Evolutionary conservation across 1,284 basidiomycete species (phyloP).

Genomic region (Porodaedalea pini): DNA sequence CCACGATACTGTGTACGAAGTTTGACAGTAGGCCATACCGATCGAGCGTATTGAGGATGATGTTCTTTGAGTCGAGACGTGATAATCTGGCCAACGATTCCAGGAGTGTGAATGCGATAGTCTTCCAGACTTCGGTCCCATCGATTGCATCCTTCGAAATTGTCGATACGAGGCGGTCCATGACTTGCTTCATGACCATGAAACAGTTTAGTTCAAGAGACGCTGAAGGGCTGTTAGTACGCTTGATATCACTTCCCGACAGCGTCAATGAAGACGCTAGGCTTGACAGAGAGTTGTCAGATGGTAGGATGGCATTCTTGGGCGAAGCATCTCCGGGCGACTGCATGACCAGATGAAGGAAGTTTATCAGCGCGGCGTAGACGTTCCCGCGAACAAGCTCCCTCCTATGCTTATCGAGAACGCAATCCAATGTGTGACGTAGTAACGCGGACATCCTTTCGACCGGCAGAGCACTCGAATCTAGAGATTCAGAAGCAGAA

Average conservation of each 20-base stretch:
- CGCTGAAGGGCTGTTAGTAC: slow-evolving; percentile 29
- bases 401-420: slow-evolving; percentile 75
- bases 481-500: slow-evolving; percentile 56
- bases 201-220: slow-evolving; percentile 62
- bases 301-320: neutral
- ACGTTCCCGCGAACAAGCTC: slow-evolving; percentile 94
- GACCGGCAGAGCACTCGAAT: slow-evolving; percentile 66
- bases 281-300: slow-evolving; percentile 4
- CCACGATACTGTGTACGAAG: slow-evolving; percentile 82
- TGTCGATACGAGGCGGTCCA: slow-evolving; percentile 75
- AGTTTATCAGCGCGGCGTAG: slow-evolving; percentile 90
- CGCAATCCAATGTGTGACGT: slow-evolving; percentile 73
- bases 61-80: slow-evolving; percentile 57
- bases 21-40: slow-evolving; percentile 80
- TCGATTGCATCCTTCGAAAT: slow-evolving; percentile 90
- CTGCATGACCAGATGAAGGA: slow-evolving; percentile 69
- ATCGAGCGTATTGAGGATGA: slow-evolving; percentile 57
- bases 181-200: slow-evolving; percentile 55
- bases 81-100: slow-evolving; percentile 73
- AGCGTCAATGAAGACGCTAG: slow-evolving; percentile 12
- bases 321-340: slow-evolving; percentile 20
- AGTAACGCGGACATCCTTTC: slow-evolving; percentile 79
- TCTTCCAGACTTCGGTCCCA: slow-evolving; percentile 95
- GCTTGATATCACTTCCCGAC: slow-evolving; percentile 18
- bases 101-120: slow-evolving; percentile 84